phyloP scores from a whole-genome alignment of 2,329 filamentous ascomycete genomes.

The Alternaria viburni region DNA sequence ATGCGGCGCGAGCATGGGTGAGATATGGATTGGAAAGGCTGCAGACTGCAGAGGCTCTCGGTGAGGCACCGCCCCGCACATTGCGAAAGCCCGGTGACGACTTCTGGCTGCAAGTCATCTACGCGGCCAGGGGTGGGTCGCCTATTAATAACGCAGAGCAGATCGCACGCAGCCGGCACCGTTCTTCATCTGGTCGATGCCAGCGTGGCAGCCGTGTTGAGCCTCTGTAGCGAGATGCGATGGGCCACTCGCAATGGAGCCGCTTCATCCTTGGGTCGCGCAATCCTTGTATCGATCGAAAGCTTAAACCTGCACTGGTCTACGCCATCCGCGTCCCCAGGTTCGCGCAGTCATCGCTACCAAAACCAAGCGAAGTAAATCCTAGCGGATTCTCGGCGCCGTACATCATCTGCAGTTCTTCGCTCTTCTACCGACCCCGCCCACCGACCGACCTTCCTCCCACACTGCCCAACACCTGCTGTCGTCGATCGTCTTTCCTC shows the following conservation, averaged over 20 bases:
- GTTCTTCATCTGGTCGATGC: slow-evolving; percentile 13
- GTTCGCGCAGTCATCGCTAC: slow-evolving; percentile 27
- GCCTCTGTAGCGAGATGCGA: slow-evolving; percentile 30
- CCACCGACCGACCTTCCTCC: slow-evolving; percentile 29
- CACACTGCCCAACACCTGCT: slow-evolving; percentile 10
- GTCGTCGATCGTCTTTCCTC: slow-evolving; percentile 21
- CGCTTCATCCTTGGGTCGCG: slow-evolving; percentile 11
- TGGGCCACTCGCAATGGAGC: slow-evolving; percentile 32
- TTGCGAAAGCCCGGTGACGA: slow-evolving; percentile 1
- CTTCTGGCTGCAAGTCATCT: slow-evolving; percentile 24
- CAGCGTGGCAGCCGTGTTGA: slow-evolving; percentile 37
- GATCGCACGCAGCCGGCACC: slow-evolving; percentile 29
- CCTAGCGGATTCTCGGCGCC: slow-evolving; percentile 23
- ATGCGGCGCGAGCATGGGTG: not conserved
- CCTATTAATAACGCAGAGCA: slow-evolving; percentile 35
- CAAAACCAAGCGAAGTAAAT: slow-evolving; percentile 27
- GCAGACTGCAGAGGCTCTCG: not conserved
- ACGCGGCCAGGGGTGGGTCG: slow-evolving; percentile 11
- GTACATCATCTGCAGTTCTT: slow-evolving; percentile 28
- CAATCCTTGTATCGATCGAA: slow-evolving; percentile 33
- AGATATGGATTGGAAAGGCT: not conserved
- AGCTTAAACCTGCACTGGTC: slow-evolving; percentile 40
- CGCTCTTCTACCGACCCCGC: slow-evolving; percentile 22
- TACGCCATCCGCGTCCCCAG: slow-evolving; percentile 25
- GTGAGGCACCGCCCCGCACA: slow-evolving; percentile 4